Conservation (phyloP, 257 asterid genomes). For the Solanum microdontum region DNA sequence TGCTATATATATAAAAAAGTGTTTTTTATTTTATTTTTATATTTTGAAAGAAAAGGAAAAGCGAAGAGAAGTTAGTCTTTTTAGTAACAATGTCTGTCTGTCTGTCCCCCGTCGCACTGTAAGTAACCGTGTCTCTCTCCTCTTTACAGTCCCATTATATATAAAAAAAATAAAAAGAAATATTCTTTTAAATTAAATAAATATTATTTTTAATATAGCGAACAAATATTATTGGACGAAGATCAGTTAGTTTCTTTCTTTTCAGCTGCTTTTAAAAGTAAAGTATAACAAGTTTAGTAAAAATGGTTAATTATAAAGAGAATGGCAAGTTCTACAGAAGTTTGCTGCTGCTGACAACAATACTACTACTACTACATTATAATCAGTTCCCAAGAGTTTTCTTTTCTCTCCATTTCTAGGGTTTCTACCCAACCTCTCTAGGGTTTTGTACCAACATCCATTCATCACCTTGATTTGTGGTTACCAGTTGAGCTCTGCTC, state of each 20-base stretch:
- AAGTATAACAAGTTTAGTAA: neutral
- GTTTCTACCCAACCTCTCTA: constrained; percentile 30
- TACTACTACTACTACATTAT: constrained; percentile 25
- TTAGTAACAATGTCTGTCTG: constrained; percentile 3
- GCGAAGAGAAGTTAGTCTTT: constrained; percentile 3
- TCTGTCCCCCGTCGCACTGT: constrained; percentile 1
- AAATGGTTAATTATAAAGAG: neutral
- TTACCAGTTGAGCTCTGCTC: neutral
- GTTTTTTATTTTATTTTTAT: neutral
- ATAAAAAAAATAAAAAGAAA: neutral
- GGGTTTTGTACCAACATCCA: constrained; percentile 54
- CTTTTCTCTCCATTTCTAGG: constrained; percentile 36
- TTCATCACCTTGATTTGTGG: neutral
- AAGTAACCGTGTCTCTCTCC: constrained; percentile 7
- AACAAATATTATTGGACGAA: too few species aligned
- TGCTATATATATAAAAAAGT: neutral
- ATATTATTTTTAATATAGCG: too few species aligned
- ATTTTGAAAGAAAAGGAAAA: neutral
- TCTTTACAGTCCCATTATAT: neutral
- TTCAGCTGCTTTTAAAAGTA: neutral
- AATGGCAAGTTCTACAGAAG: neutral
- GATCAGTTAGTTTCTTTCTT: accelerated
- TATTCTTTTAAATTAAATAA: neutral
- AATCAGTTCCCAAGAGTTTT: constrained; percentile 42
- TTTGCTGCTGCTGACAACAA: constrained; percentile 16